Conservation (phyloP, 73 alveolate species). For the Paramecium tetraurelia region DNA sequence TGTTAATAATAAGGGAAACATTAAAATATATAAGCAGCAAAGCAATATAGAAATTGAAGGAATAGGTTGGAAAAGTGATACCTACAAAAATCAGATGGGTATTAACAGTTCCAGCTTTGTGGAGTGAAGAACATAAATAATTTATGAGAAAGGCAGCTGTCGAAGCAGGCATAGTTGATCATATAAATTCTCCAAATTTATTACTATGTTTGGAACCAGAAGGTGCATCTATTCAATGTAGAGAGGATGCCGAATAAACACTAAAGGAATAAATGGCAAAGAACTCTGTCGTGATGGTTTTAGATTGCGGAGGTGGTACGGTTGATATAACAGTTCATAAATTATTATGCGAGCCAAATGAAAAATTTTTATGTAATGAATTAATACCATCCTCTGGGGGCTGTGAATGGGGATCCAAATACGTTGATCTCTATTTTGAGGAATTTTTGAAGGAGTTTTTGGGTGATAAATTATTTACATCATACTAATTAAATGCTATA, state of each 20-base stretch:
- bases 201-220: slow-evolving; percentile 97
- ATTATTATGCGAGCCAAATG: slow-evolving; percentile 92
- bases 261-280: slow-evolving; percentile 85
- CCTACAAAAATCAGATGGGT: slow-evolving; percentile 97
- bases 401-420: slow-evolving; percentile 98
- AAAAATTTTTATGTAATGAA: slow-evolving; percentile 94
- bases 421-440: slow-evolving; percentile 95
- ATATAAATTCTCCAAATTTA: slow-evolving; percentile 87
- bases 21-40: slow-evolving; percentile 87
- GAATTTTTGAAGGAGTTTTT: slow-evolving; percentile 91
- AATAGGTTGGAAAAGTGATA: slow-evolving; percentile 95
- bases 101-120: slow-evolving; percentile 97
- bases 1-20: slow-evolving; percentile 90
- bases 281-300: slow-evolving; percentile 89
- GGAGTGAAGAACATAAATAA: slow-evolving; percentile 97
- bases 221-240: slow-evolving; percentile 97
- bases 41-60: slow-evolving; percentile 91
- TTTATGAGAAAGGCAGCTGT: slow-evolving; percentile 98
- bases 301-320: slow-evolving; percentile 99
- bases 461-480: slow-evolving; percentile 84
- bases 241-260: slow-evolving; percentile 94
- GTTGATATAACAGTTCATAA: slow-evolving; percentile 96
- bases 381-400: slow-evolving; percentile 97
- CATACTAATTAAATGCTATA: slow-evolving; percentile 86
- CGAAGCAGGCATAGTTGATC: slow-evolving; percentile 94